phyloP scores from a whole-genome alignment of 2,329 filamentous ascomycete species.

The Fusarium foetens region DNA sequence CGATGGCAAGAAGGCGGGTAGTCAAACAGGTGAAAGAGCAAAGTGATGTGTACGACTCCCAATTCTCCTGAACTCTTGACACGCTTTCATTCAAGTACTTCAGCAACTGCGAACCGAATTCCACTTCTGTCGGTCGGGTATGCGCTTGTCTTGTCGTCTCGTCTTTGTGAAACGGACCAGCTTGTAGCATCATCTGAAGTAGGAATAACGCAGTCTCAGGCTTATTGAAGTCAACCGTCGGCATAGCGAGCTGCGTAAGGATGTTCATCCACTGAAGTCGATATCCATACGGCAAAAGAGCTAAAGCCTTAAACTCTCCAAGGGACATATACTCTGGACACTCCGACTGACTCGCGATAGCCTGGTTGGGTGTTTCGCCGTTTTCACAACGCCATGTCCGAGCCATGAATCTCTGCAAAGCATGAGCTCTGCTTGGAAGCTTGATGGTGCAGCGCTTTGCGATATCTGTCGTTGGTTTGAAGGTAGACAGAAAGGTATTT shows the following conservation, averaged over 20 bases:
- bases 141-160: slow-evolving; percentile 2
- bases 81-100: not conserved
- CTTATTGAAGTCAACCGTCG: slow-evolving; percentile 40
- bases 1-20: slow-evolving; percentile 26
- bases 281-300: slow-evolving; percentile 25
- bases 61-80: slow-evolving; percentile 29
- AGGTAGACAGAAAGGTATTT: not conserved
- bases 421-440: slow-evolving; percentile 13
- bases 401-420: slow-evolving; percentile 27
- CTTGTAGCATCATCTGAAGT: slow-evolving; percentile 38
- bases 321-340: slow-evolving; percentile 61
- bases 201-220: slow-evolving; percentile 28
- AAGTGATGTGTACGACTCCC: slow-evolving; percentile 36
- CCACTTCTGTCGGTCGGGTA: not conserved
- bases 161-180: not conserved
- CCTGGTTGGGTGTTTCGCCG: slow-evolving; percentile 56
- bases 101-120: slow-evolving; percentile 17
- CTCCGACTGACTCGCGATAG: slow-evolving; percentile 59
- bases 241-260: slow-evolving; percentile 37
- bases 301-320: slow-evolving; percentile 61
- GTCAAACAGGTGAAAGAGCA: slow-evolving; percentile 34
- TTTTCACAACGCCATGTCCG: slow-evolving; percentile 5
- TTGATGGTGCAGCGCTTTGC: slow-evolving; percentile 27
- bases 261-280: slow-evolving; percentile 38
- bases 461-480: not conserved